Base-by-base conservation (phyloP, 2,329 filamentous ascomycete species). In the Aspergillus neotritici region DNA sequence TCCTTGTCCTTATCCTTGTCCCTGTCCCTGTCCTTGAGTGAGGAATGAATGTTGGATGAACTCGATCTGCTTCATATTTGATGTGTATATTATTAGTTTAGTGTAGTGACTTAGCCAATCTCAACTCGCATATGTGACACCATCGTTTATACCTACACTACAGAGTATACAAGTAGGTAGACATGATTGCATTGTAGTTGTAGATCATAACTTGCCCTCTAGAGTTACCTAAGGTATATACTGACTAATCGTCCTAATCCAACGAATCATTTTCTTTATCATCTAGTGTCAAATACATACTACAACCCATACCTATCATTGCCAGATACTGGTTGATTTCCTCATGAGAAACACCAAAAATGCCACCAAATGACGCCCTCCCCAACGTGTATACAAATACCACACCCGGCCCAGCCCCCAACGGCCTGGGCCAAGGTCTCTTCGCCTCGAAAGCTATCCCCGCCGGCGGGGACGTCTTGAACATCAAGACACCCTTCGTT, bases 361-460 rank as follows among this genome's bases (percentile, higher is more conserved):
- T 25, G 21, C 7, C 17, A 21, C 34, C 14, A 25, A 6, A 35
- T 37, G 31, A 16, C n/a, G 30, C 43, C 28, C 32, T 55, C 2
- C 50, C 55, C 7, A 50, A 44, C 9, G 46, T 60, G 9, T 41
- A 46, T 5, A 55, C 55, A 10, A 63, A 52, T 41, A 55, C 62
- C 2, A 50, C 44, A 3, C 49, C 57, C 3, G 49, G 52, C 4
- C 44, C 53, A 40, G 53, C 56, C 8, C 51, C 56, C 3, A 49
- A 55, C 51, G 58, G 51, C 33, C 54, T 63, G 49, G 79, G 79
- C 10, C 73, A 70, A 29, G 79, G 79, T 4, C 63, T 82, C 1
- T 81, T 82, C 56, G 73, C 78, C 3, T 69, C 63, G 5, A 58
- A 64, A 16, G 56, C 69, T n/a, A 70, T 80, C 43, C 52, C 60